Evolutionary conservation across 805 yeast species (phyloP).

Genomic region (Diddensiella santjacobensis): DNA sequence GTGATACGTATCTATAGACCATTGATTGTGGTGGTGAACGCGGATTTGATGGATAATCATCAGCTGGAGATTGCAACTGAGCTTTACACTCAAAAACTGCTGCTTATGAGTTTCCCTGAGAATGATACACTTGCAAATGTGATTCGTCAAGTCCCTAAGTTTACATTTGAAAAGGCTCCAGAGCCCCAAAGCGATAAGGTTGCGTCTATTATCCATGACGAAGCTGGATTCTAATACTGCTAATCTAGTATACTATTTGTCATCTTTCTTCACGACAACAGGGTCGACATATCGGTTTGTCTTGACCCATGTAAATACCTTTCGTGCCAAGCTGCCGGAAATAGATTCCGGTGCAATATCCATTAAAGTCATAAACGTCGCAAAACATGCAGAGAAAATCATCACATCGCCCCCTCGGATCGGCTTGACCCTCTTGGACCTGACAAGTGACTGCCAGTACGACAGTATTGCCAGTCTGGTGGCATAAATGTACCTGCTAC

Average conservation of each 20-base stretch:
- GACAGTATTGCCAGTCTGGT: conserved; percentile 36
- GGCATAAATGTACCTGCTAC: conserved; percentile 34
- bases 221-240: conserved; percentile 18
- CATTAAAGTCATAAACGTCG: conserved; percentile 31
- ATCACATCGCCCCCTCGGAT: conserved; percentile 32
- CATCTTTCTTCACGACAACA: conserved; percentile 2
- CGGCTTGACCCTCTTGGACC: conserved; percentile 26
- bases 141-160: conserved; percentile 1
- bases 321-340: conserved; percentile 27
- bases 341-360: conserved; percentile 30
- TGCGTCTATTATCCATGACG: conserved; percentile 19
- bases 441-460: conserved; percentile 33
- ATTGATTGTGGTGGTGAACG: conserved; percentile 68
- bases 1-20: conserved; percentile 54
- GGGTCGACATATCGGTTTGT: conserved; percentile 27
- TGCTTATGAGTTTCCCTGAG: conserved; percentile 10
- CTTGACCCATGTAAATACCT: conserved; percentile 33
- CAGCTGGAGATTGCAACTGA: conserved; percentile 73
- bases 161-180: conserved; percentile 17
- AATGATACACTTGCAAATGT: conserved; percentile 4
- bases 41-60: conserved; percentile 78
- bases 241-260: not conserved
- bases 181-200: conserved; percentile 15
- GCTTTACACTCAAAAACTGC: conserved; percentile 32
- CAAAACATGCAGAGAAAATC: conserved; percentile 33